Conservation (phyloP, 2,329 filamentous ascomycete species). For the Alternaria sp. region DNA sequence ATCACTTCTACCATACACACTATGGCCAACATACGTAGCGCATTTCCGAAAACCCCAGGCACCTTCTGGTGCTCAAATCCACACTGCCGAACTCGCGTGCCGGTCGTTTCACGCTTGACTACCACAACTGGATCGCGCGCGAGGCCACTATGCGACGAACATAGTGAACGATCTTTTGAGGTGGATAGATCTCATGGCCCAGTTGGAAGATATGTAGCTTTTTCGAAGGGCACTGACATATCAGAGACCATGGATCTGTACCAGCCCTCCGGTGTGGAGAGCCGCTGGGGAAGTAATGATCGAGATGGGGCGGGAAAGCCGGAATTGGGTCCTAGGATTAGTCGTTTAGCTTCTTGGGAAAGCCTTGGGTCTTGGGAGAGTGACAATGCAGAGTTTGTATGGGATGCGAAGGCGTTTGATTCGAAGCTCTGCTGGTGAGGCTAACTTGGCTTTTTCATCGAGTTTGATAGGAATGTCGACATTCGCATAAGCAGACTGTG, state of each 20-base stretch:
- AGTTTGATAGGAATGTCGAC: neutral
- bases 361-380: neutral
- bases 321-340: neutral
- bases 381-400: neutral
- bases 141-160: constrained; percentile 5
- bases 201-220: neutral
- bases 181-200: neutral
- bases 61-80: constrained; percentile 5
- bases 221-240: neutral
- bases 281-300: neutral
- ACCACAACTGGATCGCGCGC: neutral
- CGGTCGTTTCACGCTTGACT: neutral
- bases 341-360: neutral
- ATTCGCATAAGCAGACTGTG: neutral
- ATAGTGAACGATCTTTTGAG: constrained; percentile 5
- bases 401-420: constrained; percentile 4
- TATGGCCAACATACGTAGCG: neutral
- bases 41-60: constrained; percentile 12
- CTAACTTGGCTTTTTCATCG: neutral
- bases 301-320: neutral
- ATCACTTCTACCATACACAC: neutral
- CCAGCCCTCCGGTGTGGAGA: neutral
- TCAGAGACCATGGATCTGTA: neutral
- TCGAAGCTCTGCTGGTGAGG: constrained; percentile 10
- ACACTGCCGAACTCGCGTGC: constrained; percentile 6